Base-by-base conservation (phyloP, 495 filamentous ascomycete species). In the Aspergillus ostianus region DNA sequence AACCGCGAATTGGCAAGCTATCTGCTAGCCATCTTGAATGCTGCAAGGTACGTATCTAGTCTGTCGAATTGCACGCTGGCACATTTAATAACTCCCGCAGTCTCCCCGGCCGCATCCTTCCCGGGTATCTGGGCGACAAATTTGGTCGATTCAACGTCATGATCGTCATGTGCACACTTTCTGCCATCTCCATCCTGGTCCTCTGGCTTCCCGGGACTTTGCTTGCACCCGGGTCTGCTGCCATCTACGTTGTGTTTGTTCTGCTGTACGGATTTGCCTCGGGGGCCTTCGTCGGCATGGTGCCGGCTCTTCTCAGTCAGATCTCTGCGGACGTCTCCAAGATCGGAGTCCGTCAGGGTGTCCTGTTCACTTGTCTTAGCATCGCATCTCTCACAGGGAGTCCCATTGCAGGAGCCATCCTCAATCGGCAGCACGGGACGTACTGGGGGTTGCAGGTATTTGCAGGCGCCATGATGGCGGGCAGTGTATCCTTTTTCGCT, bases 381-480 rank as follows among this genome's bases (percentile, higher is more conserved):
- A 82, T 67, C 23, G 61, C 64, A 12, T 45, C 78, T 0, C 70
- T 91, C 46, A 86, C 81, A 0, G 84, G 84, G 5, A 82, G 75
- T 27, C 88, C 88, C 2, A 88, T 91, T 63, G 87, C 79, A 13
- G 87, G 88, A 2, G 63, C 65, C 4, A 61, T 73, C 18, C 50
- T 68, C 15, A 56, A 20, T 23, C 27, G 27, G 17, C 50, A 57
- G 41, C 46, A 41, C 9, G 64, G 53, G 49, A 56, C 57, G 8
- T 67, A 61, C 19, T 55, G 47, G 26, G 55, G 48, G 3, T 51
- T 67, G 49, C 58, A 67, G 52, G 56, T 64, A 4, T 67, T 59
- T 15, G 51, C 61, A 4, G 64, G 64, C 9, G 58, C 62, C 10
- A 57, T 57, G 46, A 61, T 64, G 47, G 48, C 58, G 30, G 51